Evolutionary conservation across 345 rosid species (phyloP).

Genomic region (Geranium rotundifolium): DNA sequence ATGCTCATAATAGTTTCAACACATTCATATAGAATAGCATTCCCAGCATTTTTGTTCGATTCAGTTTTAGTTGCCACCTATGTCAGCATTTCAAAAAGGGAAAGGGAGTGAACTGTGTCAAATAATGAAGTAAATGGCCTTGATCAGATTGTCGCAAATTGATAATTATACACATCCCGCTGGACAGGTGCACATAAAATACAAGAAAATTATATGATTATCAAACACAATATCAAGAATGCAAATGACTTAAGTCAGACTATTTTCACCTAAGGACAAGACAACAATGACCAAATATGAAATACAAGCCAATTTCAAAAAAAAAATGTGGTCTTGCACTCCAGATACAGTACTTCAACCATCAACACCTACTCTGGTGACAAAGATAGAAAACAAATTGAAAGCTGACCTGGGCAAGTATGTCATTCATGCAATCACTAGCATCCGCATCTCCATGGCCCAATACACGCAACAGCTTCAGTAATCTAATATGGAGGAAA

Average conservation of each 20-base stretch:
- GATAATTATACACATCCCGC: no score
- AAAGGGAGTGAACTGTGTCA: conserved; percentile 3
- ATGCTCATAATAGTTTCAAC: conserved; percentile 97
- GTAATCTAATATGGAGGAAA: conserved; percentile 94
- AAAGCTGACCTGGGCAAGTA: conserved; percentile 87
- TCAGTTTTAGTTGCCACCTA: conserved; percentile 99
- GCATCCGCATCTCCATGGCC: conserved; percentile 96
- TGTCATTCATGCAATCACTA: conserved; percentile 95
- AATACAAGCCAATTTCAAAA: no score
- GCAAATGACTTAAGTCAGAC: no score
- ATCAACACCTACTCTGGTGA: neutral
- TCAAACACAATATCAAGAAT: no score
- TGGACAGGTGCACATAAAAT: no score
- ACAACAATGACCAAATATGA: neutral
- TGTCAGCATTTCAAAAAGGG: conserved; percentile 12
- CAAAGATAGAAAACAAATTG: conserved; percentile 5
- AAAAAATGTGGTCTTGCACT: no score
- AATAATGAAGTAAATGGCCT: neutral
- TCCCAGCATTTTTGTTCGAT: conserved; percentile 97
- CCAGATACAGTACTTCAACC: neutral
- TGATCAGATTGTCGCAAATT: no score
- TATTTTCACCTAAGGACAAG: neutral
- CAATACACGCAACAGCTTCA: conserved; percentile 67
- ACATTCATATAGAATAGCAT: conserved; percentile 94
- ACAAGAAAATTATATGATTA: no score